Conservation (phyloP, 768 basidiomycete species). For the Lactarius sanguifluus region DNA sequence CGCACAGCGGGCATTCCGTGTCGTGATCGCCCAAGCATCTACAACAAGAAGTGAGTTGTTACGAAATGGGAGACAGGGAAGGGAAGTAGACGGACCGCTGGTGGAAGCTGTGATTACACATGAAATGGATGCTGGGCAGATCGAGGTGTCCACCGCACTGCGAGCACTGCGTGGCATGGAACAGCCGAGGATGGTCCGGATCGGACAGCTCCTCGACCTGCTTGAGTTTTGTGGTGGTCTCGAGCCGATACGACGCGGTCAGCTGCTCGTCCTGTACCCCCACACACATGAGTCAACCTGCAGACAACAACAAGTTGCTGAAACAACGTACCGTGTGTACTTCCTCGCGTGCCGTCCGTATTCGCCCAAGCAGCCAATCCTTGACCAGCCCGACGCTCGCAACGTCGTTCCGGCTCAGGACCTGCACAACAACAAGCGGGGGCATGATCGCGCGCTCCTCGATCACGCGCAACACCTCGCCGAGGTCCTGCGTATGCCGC, state of each 20-base stretch:
- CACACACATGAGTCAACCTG: neutral
- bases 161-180: slow-evolving; percentile 93
- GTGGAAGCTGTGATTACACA: slow-evolving; percentile 98
- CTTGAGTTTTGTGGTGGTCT: slow-evolving; percentile 76
- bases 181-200: slow-evolving; percentile 75
- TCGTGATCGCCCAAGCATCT: slow-evolving; percentile 92
- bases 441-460: slow-evolving; percentile 83
- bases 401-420: slow-evolving; percentile 84
- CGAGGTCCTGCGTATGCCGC: slow-evolving; percentile 70
- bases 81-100: slow-evolving; percentile 59
- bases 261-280: slow-evolving; percentile 73
- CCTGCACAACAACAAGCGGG: slow-evolving; percentile 85
- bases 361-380: slow-evolving; percentile 82
- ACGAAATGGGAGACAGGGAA: slow-evolving; percentile 1
- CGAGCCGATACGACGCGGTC: slow-evolving; percentile 83
- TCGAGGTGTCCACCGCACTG: slow-evolving; percentile 88
- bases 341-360: slow-evolving; percentile 69
- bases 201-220: slow-evolving; percentile 82
- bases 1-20: slow-evolving; percentile 87
- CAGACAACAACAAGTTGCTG: too few species aligned
- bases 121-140: slow-evolving; percentile 92
- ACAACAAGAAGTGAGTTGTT: slow-evolving; percentile 1
- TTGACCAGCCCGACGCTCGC: slow-evolving; percentile 91
- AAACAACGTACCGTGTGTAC: slow-evolving; percentile 62
- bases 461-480: slow-evolving; percentile 68